Evolutionary conservation across 805 yeast genomes (phyloP).

Genomic region (Metschnikowia colocasiae): DNA sequence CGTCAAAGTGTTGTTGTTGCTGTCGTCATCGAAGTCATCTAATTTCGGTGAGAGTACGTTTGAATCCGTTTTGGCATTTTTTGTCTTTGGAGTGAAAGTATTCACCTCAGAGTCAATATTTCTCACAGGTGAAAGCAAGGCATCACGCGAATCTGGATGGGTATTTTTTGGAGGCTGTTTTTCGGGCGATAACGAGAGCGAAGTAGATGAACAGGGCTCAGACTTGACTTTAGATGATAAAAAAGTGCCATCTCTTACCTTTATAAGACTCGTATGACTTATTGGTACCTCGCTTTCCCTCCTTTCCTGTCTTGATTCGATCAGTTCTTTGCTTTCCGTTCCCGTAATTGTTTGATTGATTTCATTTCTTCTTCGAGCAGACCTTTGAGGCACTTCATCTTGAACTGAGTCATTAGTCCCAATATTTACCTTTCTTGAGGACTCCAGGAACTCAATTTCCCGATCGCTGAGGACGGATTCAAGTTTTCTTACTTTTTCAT

Average conservation of each 20-base stretch:
- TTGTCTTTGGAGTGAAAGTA: background rate
- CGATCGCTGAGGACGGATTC: background rate
- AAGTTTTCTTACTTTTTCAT: conserved; percentile 6
- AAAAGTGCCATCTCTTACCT: conserved; percentile 9
- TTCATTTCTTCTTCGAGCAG: conserved; percentile 22
- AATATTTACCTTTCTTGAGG: background rate
- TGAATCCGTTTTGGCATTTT: background rate
- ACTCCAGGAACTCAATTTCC: background rate
- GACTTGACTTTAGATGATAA: conserved; percentile 10
- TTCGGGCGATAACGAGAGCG: conserved; percentile 1
- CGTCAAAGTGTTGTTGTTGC: background rate
- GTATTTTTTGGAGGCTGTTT: background rate
- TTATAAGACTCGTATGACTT: conserved; percentile 14
- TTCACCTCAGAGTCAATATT: background rate
- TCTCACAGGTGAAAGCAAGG: background rate
- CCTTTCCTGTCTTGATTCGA: background rate
- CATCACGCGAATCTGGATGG: background rate
- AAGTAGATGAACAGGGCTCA: conserved; percentile 10
- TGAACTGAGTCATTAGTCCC: background rate
- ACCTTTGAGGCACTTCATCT: conserved; percentile 25
- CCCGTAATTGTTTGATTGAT: background rate
- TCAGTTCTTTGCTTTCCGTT: background rate
- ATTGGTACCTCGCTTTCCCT: conserved; percentile 12
- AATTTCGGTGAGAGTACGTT: background rate
- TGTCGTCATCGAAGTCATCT: background rate